Conservation (phyloP, 1,284 basidiomycete species). For the Blastosporella zonata region DNA sequence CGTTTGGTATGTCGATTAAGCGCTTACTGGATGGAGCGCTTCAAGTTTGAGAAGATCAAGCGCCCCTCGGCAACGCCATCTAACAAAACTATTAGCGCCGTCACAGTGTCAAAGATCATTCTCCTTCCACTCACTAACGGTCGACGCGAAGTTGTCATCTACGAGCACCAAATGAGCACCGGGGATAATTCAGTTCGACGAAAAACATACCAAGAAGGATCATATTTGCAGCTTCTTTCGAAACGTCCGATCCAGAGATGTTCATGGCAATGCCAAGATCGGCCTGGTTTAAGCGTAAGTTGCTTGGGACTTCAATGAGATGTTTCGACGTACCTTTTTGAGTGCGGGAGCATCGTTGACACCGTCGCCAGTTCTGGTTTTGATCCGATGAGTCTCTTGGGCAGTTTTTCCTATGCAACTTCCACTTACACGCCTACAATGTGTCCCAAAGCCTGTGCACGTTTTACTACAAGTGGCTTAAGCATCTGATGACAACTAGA, state of each 20-base stretch:
- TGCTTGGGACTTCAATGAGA: neutral
- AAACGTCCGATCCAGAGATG: slow-evolving; percentile 69
- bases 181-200: neutral
- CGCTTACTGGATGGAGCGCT: slow-evolving; percentile 62
- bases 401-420: neutral
- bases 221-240: slow-evolving; percentile 74
- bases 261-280: slow-evolving; percentile 77
- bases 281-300: slow-evolving; percentile 32
- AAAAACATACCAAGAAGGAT: slow-evolving; percentile 51
- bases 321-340: neutral
- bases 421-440: slow-evolving; percentile 65
- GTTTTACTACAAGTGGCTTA: slow-evolving; percentile 47
- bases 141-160: slow-evolving; percentile 71
- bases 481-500: neutral
- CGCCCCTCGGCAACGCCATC: slow-evolving; percentile 68
- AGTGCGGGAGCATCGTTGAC: slow-evolving; percentile 43
- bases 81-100: slow-evolving; percentile 21
- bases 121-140: slow-evolving; percentile 52
- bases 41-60: slow-evolving; percentile 66
- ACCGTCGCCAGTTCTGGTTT: slow-evolving; percentile 65
- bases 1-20: neutral
- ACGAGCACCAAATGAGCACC: slow-evolving; percentile 4
- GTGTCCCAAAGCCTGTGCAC: slow-evolving; percentile 65
- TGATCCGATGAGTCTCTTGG: slow-evolving; percentile 3
- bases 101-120: neutral